Evolutionary conservation across 805 yeast species (phyloP), one percentile per base, ranked within the genome.

Genomic region (Ogataea nakhonphanomensis): DNA sequence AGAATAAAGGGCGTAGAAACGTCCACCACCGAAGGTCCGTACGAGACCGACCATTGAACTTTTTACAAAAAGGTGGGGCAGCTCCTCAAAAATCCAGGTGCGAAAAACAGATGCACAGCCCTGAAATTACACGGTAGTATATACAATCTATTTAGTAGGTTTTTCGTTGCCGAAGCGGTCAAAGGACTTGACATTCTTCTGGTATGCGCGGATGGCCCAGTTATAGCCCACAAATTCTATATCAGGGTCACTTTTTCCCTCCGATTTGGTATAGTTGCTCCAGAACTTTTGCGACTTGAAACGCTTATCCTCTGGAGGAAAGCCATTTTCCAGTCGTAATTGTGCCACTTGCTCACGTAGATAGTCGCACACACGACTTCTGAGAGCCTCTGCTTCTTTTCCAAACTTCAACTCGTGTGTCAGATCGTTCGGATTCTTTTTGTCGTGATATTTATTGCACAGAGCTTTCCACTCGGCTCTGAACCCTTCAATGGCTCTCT

Each of bases 131-230:
- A 27, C 3, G 13, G 13, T 5, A 22, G 13, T 35, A 31, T 33
- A 24, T 40, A 43, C 39, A 43, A 23, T n/a, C 35, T 25, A 11
- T n/a, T 43, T 27, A 30, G 14, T 29, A 9, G 28, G 14, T 36
- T 61, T 37, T n/a, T 50, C 59, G 38, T 60, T 55, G 14, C 69
- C 69, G 20, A 41, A 52, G 21, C 56, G 55, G 33, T 64, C 68
- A 31, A 52, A 64, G 7, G 38, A 39, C 41, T 51, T 55, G 28
- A 62, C 59, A 26, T 55, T 45, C 34, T 68, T 69, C 57, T 85
- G 95, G 33, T 80, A 71, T 51, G 88, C 70, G 57, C 75, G 77
- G 27, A 84, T 74, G 1, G 95, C 95, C 93, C 95, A 85, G 57
- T 86, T 86, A 54, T 79, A 66, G 2, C 95, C 95, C 21, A 84